A percentile compares a stretch with the other conserved stretches of the same genome.
Conservation (phyloP, 2,329 filamentous ascomycete species). For the Zasmidium cellare region DNA sequence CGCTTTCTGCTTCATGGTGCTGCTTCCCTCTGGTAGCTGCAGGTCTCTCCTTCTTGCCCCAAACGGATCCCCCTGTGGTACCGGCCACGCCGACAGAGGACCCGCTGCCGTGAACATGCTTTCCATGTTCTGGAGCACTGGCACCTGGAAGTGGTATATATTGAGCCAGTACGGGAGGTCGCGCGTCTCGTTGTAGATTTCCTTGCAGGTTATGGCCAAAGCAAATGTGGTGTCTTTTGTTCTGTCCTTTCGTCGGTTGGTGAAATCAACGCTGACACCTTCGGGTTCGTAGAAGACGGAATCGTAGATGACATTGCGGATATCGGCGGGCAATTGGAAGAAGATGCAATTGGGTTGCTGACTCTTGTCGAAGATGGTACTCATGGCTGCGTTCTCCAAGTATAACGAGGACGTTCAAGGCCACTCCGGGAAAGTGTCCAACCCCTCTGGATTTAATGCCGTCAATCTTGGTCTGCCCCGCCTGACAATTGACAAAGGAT, state of each 20-base stretch:
- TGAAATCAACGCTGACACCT: slow-evolving; percentile 17
- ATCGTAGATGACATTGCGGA: slow-evolving; percentile 21
- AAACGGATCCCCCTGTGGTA: not conserved
- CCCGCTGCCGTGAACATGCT: not conserved
- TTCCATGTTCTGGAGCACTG: slow-evolving; percentile 17
- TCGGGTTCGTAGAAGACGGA: slow-evolving; percentile 11
- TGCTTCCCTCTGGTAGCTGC: too few species aligned
- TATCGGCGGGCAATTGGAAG: slow-evolving; percentile 14
- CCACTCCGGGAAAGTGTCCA: too few species aligned
- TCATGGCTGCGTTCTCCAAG: too few species aligned
- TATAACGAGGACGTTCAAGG: too few species aligned
- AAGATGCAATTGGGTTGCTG: not conserved
- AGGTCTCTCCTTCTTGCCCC: too few species aligned
- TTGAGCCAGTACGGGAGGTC: slow-evolving; percentile 21
- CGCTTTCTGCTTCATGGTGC: slow-evolving; percentile 2
- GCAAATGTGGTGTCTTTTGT: slow-evolving; percentile 1
- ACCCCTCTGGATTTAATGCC: too few species aligned
- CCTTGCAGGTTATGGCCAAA: slow-evolving; percentile 14
- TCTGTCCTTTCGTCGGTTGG: not conserved
- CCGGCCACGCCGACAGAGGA: not conserved
- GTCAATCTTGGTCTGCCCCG: not conserved
- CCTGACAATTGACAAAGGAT: not conserved
- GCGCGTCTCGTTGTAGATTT: slow-evolving; percentile 15
- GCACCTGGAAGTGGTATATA: slow-evolving; percentile 16
- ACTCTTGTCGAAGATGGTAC: not conserved